Conservation (phyloP, 1,139 yeast species). For the Diutina scorzettiae region DNA sequence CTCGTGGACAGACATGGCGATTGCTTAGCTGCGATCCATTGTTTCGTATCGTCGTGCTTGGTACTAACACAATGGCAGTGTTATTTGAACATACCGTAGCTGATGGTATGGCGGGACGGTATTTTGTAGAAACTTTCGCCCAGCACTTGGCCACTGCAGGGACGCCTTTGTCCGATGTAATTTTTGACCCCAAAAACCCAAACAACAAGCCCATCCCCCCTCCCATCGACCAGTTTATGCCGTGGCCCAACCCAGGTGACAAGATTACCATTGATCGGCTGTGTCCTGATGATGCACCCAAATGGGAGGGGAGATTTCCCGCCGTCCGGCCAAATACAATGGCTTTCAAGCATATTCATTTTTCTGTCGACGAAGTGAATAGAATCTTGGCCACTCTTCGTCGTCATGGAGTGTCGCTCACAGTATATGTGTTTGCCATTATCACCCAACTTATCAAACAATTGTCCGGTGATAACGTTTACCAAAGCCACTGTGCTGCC, state of each 20-base stretch:
- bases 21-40: background rate
- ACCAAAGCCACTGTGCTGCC: conserved; percentile 1
- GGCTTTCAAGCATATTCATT: background rate
- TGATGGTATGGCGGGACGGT: conserved; percentile 1
- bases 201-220: background rate
- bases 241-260: background rate
- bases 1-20: conserved; percentile 10
- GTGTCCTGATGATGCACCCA: background rate
- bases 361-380: background rate
- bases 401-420: background rate
- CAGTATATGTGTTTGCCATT: background rate
- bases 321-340: background rate
- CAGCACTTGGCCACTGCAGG: background rate
- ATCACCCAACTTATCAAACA: background rate
- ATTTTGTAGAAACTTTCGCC: background rate
- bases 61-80: background rate
- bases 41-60: background rate
- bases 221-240: background rate
- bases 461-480: background rate
- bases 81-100: background rate
- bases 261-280: background rate
- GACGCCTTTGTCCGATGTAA: background rate
- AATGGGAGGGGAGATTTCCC: background rate
- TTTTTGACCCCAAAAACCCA: background rate
- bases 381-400: background rate